Conservation (phyloP, 192 early-diverging fungal genomes). For the Entomortierella beljakovae region DNA sequence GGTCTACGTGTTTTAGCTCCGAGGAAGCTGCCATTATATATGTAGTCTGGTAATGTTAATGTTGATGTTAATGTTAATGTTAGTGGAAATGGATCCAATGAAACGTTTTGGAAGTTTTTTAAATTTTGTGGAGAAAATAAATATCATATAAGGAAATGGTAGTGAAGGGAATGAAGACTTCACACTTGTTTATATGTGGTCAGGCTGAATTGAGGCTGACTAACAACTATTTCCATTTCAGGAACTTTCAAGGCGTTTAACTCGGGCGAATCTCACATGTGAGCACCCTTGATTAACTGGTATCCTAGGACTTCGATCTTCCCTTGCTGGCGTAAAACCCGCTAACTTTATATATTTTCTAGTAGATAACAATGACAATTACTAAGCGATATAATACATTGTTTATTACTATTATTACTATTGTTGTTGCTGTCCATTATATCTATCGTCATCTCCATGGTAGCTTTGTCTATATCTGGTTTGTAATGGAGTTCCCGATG, state of each 20-base stretch:
- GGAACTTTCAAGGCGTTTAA: too few species aligned
- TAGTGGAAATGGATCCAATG: not conserved
- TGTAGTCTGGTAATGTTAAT: not conserved
- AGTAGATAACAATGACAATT: too few species aligned
- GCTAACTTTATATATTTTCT: too few species aligned
- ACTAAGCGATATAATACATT: too few species aligned
- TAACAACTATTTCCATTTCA: slow-evolving; percentile 7
- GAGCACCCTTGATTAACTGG: too few species aligned
- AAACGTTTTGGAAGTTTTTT: not conserved
- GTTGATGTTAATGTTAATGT: not conserved
- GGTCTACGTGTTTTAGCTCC: slow-evolving; percentile 12
- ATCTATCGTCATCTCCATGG: not conserved
- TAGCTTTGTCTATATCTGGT: not conserved
- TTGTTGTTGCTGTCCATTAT: too few species aligned
- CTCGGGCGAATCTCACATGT: too few species aligned
- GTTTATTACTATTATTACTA: too few species aligned
- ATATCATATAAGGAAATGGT: not conserved
- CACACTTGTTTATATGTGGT: not conserved
- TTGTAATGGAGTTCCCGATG: not conserved
- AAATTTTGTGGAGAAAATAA: not conserved
- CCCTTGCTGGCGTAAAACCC: too few species aligned
- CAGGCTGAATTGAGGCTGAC: not conserved
- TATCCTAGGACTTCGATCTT: too few species aligned
- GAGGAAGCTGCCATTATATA: slow-evolving; percentile 15
- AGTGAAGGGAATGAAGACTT: not conserved